These are phyloP conservation scores for Musa schizocarpa DNA, from an alignment of 176 grass and related monocot species.

Conservation along the genomic window DNA sequence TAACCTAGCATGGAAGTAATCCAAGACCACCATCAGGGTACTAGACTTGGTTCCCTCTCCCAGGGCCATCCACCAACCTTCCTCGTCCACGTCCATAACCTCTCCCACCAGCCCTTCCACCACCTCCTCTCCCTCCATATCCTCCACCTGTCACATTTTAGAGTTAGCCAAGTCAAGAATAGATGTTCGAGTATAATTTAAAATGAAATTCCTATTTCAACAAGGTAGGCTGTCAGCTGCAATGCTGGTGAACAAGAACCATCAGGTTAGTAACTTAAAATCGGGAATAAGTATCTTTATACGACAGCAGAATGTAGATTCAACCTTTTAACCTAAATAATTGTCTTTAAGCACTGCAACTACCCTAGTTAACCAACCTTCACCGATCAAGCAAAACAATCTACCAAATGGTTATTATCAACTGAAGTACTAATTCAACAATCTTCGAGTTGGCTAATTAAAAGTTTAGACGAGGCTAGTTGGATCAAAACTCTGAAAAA, in stretches of 20 bases:
- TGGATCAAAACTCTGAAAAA: too few relatives aligned
- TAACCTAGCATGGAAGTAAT: constrained; percentile 7
- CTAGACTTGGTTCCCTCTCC: constrained; percentile 31
- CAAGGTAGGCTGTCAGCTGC: neutral
- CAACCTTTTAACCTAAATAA: too few relatives aligned
- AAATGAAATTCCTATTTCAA: neutral
- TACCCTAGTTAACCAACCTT: too few relatives aligned
- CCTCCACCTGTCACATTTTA: constrained; percentile 35
- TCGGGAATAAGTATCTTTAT: too few relatives aligned
- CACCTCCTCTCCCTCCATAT: constrained; percentile 54
- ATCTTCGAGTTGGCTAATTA: too few relatives aligned
- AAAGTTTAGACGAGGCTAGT: too few relatives aligned
- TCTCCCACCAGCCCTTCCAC: constrained; percentile 47
- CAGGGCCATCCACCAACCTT: constrained; percentile 45
- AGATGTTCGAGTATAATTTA: neutral
- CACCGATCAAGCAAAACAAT: too few relatives aligned
- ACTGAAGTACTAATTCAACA: too few relatives aligned
- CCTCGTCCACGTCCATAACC: constrained; percentile 59
- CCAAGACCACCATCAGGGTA: constrained; percentile 12
- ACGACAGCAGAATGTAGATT: too few relatives aligned
- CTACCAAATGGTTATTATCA: too few relatives aligned
- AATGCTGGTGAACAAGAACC: neutral
- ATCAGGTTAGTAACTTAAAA: too few relatives aligned
- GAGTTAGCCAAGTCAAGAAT: neutral
- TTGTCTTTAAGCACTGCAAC: too few relatives aligned